Evolutionary conservation across 768 basidiomycete species (phyloP).

Genomic region (Ramaria sp.): DNA sequence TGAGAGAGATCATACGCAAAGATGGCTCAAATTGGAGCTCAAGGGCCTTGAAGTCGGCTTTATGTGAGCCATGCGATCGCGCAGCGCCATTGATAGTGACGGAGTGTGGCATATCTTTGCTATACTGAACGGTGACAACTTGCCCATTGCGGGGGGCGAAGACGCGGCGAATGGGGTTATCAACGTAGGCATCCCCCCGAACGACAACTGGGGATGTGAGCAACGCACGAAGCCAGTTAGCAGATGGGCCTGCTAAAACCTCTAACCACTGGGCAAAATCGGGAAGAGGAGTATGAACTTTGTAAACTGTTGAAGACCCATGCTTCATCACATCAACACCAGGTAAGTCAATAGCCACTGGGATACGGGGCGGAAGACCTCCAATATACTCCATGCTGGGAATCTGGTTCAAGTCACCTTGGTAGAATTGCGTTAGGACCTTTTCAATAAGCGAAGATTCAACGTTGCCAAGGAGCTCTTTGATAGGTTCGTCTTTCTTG

Average conservation of each 20-base stretch:
- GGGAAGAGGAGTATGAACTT: slow-evolving; percentile 39
- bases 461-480: slow-evolving; percentile 84
- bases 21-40: slow-evolving; percentile 51
- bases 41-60: slow-evolving; percentile 70
- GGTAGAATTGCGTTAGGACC: slow-evolving; percentile 70
- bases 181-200: slow-evolving; percentile 75
- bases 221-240: slow-evolving; percentile 82
- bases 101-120: slow-evolving; percentile 38
- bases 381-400: slow-evolving; percentile 83
- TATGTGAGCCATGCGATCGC: slow-evolving; percentile 69
- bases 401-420: slow-evolving; percentile 59
- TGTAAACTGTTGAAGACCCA: slow-evolving; percentile 36
- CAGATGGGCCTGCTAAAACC: slow-evolving; percentile 65
- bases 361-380: slow-evolving; percentile 28
- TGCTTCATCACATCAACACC: slow-evolving; percentile 16
- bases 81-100: slow-evolving; percentile 66
- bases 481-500: slow-evolving; percentile 89
- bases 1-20: slow-evolving; percentile 52
- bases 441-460: slow-evolving; percentile 65
- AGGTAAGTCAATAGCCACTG: slow-evolving; percentile 10
- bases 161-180: slow-evolving; percentile 81
- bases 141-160: slow-evolving; percentile 76
- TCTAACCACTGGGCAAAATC: slow-evolving; percentile 69
- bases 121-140: slow-evolving; percentile 50
- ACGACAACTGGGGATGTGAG: slow-evolving; percentile 74